Percentiles rank a stretch among this genome's conserved stretches.
Conservation (phyloP, 129 eudicot genomes). For the Ambrosia artemisiifolia region DNA sequence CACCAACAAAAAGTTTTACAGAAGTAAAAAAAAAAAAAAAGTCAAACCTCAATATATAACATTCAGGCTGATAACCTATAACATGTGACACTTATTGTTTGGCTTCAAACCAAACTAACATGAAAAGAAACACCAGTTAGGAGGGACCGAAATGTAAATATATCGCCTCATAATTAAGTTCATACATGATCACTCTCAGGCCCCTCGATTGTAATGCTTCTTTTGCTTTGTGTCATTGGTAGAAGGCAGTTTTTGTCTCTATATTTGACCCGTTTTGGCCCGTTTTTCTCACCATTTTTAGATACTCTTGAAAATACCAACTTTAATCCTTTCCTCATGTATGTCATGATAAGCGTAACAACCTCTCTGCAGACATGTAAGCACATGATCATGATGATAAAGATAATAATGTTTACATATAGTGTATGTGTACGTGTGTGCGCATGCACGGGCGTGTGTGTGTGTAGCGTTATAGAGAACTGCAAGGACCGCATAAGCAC, state of each 20-base stretch:
- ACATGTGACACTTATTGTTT: conserved; percentile 32
- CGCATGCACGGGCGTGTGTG: too few relatives aligned
- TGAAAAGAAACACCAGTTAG: conserved; percentile 9
- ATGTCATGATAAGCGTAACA: conserved; percentile 52
- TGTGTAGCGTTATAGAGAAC: too few relatives aligned
- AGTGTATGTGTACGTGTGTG: neutral
- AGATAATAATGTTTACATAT: neutral
- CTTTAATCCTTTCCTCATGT: conserved; percentile 56
- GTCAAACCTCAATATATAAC: conserved; percentile 23
- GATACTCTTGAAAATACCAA: conserved; percentile 48
- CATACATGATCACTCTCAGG: conserved; percentile 42
- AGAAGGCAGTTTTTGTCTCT: conserved; percentile 57
- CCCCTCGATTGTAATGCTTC: conserved; percentile 47
- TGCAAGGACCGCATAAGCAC: neutral
- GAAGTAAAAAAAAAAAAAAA: neutral
- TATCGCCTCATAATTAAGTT: conserved; percentile 11
- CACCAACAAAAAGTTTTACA: conserved; percentile 22
- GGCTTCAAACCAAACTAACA: conserved; percentile 26
- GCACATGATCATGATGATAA: neutral
- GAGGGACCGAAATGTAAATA: conserved; percentile 16
- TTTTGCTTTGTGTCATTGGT: conserved; percentile 59
- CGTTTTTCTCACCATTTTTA: conserved; percentile 58
- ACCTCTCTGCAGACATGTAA: conserved; percentile 62
- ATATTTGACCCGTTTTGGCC: conserved; percentile 50
- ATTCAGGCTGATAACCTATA: conserved; percentile 18